phyloP scores from a whole-genome alignment of 2,329 filamentous ascomycete species.

The Lecanosticta acicola region DNA sequence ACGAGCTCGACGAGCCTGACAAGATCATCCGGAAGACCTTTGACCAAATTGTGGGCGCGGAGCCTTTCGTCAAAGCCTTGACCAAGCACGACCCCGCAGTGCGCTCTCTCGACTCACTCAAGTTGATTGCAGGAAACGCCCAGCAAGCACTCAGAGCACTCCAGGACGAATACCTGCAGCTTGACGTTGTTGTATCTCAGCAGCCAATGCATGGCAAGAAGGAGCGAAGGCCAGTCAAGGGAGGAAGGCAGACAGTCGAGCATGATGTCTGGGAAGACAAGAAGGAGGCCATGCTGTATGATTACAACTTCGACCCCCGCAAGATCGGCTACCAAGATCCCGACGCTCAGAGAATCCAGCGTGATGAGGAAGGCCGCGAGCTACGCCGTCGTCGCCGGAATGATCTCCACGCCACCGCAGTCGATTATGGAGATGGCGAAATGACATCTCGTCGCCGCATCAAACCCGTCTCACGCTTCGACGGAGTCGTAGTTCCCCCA shows the following conservation, averaged over 20 bases:
- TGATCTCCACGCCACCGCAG: slow-evolving; percentile 20
- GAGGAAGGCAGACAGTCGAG: slow-evolving; percentile 43
- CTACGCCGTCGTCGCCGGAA: slow-evolving; percentile 37
- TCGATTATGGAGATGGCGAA: slow-evolving; percentile 28
- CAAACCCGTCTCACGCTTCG: slow-evolving; percentile 29
- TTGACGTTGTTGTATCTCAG: slow-evolving; percentile 50
- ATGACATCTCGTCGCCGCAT: slow-evolving; percentile 21
- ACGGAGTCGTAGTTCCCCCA: slow-evolving; percentile 21
- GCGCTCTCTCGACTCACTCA: slow-evolving; percentile 49
- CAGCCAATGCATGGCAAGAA: slow-evolving; percentile 41
- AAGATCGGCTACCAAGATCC: slow-evolving; percentile 52
- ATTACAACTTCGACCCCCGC: slow-evolving; percentile 53
- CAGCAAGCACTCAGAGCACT: slow-evolving; percentile 48
- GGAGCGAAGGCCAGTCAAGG: slow-evolving; percentile 48
- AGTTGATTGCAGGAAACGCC: slow-evolving; percentile 51
- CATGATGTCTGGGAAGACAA: slow-evolving; percentile 52
- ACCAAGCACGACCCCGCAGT: slow-evolving; percentile 39
- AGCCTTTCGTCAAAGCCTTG: slow-evolving; percentile 39
- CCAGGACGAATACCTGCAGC: slow-evolving; percentile 55
- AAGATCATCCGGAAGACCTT: slow-evolving; percentile 38
- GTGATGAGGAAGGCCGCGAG: slow-evolving; percentile 43
- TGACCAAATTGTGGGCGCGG: slow-evolving; percentile 39
- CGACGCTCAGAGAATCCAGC: slow-evolving; percentile 47
- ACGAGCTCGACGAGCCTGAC: slow-evolving; percentile 35
- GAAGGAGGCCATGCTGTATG: slow-evolving; percentile 57